Conservation (phyloP, 2,329 filamentous ascomycete genomes). For the Emmonsiellopsis sp. region DNA sequence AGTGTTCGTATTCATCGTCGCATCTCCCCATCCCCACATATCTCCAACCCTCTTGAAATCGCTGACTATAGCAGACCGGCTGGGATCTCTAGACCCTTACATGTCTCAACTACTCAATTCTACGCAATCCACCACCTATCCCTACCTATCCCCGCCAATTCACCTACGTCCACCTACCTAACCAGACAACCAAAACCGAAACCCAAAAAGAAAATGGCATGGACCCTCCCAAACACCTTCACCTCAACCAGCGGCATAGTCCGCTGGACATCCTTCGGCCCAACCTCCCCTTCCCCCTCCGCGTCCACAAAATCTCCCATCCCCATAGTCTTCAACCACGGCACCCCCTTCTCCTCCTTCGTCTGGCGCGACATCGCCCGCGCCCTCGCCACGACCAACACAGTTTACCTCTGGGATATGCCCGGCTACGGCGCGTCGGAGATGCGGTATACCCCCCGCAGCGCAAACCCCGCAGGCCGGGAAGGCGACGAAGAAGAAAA, state of each 20-base stretch:
- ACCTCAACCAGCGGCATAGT: slow-evolving; percentile 8
- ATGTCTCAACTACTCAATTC: no score
- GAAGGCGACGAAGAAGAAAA: not conserved
- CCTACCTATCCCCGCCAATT: no score
- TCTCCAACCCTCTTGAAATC: no score
- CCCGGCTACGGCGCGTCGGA: slow-evolving; percentile 37
- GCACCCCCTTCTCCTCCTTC: slow-evolving; percentile 39
- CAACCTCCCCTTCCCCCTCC: slow-evolving; percentile 15
- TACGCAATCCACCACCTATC: no score
- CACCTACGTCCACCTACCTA: no score
- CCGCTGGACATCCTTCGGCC: slow-evolving; percentile 27
- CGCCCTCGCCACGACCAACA: slow-evolving; percentile 26
- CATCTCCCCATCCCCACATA: no score
- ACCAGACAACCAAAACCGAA: no score
- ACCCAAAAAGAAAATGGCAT: no score
- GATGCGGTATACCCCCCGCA: slow-evolving; percentile 12
- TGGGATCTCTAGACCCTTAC: no score
- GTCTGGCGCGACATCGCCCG: slow-evolving; percentile 30
- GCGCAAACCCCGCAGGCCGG: not conserved
- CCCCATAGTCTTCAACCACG: slow-evolving; percentile 35
- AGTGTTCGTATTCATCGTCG: no score
- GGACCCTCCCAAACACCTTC: no score
- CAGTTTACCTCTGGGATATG: slow-evolving; percentile 38
- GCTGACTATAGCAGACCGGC: no score
- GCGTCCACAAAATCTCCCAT: slow-evolving; percentile 9